Percentiles rank a stretch among this genome's conserved stretches.
phyloP scores from a whole-genome alignment of 148 eudicot species.

The Pouteria glomerata region DNA sequence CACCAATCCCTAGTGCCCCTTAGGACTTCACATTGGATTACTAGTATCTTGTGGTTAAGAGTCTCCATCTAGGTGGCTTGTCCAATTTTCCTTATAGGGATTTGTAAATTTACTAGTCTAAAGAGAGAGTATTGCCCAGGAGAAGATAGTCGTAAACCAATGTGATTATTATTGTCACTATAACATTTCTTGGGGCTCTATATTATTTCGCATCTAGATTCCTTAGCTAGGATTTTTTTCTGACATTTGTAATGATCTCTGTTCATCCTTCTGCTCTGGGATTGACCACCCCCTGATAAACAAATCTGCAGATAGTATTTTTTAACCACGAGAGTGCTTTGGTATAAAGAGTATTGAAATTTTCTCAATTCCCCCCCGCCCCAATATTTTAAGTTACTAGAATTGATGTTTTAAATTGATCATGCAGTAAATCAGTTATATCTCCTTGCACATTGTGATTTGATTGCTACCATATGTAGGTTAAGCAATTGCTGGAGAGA shows the following conservation, averaged over 20 bases:
- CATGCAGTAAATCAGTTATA: neutral
- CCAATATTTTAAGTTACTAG: neutral
- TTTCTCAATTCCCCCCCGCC: neutral
- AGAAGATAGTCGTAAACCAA: too few relatives aligned
- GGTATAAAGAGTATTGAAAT: neutral
- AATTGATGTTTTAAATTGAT: neutral
- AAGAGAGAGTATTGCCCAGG: neutral
- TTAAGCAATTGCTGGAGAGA: slow-evolving; percentile 70
- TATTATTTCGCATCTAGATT: neutral
- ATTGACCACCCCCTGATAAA: neutral
- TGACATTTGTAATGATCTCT: neutral
- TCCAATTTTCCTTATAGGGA: too few relatives aligned
- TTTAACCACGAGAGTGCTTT: neutral
- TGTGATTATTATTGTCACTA: neutral
- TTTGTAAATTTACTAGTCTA: neutral
- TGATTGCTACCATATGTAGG: slow-evolving; percentile 32
- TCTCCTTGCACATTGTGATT: neutral
- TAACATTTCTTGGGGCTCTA: neutral
- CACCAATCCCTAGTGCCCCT: too few relatives aligned
- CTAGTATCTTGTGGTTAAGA: too few relatives aligned
- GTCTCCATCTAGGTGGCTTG: too few relatives aligned
- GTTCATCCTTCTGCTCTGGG: neutral
- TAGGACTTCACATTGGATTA: too few relatives aligned
- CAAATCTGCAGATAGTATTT: neutral
- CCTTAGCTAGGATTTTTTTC: neutral